A percentile compares a stretch with the other conserved stretches of the same genome.
Evolutionary conservation across 1,284 basidiomycete genomes (phyloP).

Genomic region (Porodaedalea pini): DNA sequence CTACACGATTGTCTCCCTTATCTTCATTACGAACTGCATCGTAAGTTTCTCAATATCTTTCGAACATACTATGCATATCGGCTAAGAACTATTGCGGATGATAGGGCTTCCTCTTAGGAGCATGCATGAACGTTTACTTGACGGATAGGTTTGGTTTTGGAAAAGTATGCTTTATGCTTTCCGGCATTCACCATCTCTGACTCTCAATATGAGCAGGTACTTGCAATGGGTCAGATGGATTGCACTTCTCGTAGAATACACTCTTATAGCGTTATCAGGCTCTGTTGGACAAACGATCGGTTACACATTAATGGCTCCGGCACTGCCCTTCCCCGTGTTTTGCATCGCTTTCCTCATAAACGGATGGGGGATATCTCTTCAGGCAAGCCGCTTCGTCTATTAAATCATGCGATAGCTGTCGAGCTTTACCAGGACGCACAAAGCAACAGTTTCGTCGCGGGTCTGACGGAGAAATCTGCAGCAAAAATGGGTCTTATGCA

Average conservation of each 20-base stretch:
- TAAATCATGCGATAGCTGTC: background rate
- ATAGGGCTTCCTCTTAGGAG: conserved; percentile 45
- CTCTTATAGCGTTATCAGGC: conserved; percentile 16
- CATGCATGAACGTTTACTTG: conserved; percentile 28
- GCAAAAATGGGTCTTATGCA: conserved; percentile 34
- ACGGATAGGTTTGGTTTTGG: conserved; percentile 34
- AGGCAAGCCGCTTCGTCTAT: conserved; percentile 33
- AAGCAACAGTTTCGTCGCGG: conserved; percentile 54
- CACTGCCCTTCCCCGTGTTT: conserved; percentile 66
- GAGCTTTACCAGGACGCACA: conserved; percentile 45
- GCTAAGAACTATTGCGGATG: background rate
- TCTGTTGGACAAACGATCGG: conserved; percentile 33
- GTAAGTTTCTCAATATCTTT: conserved; percentile 1
- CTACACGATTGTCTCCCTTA: conserved; percentile 16
- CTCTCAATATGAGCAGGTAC: conserved; percentile 30
- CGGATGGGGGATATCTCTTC: conserved; percentile 57
- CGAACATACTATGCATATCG: background rate
- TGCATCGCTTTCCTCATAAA: conserved; percentile 56
- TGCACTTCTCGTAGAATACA: conserved; percentile 11
- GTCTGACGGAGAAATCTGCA: conserved; percentile 39
- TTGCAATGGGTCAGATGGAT: conserved; percentile 28
- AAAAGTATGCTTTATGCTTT: conserved; percentile 21
- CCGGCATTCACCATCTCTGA: background rate
- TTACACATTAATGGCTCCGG: conserved; percentile 46
- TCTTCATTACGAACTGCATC: conserved; percentile 17